These are phyloP conservation scores for Tetrapisispora iriomotensis DNA, from an alignment of 805 yeast genomes.

Conservation along the genomic window DNA sequence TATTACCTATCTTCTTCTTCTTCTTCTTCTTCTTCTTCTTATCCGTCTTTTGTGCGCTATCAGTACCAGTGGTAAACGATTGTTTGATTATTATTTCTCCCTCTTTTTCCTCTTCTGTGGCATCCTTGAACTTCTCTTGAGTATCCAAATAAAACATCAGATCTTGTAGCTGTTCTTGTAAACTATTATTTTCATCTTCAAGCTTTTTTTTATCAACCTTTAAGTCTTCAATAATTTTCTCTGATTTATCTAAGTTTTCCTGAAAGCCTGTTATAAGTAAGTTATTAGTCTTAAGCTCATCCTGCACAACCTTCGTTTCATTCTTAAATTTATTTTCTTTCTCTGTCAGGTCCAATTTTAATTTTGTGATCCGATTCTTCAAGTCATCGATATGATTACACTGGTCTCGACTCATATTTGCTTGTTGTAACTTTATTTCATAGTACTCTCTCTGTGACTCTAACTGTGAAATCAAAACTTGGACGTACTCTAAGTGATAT, in stretches of 20 bases:
- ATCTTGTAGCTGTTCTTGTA: constrained; percentile 59
- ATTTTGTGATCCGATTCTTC: constrained; percentile 14
- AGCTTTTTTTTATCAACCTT: constrained; percentile 27
- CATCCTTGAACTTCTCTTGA: constrained; percentile 60
- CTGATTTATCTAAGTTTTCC: constrained; percentile 34
- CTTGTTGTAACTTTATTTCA: constrained; percentile 41
- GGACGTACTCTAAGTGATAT: constrained; percentile 71
- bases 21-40: constrained; percentile 2
- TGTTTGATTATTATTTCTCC: constrained; percentile 48
- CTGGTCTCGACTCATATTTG: constrained; percentile 23
- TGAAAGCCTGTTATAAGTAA: constrained; percentile 39
- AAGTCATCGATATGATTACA: constrained; percentile 10
- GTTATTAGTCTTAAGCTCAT: constrained; percentile 22
- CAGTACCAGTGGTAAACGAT: no score
- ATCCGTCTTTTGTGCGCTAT: background rate
- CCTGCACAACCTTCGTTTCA: constrained; percentile 12
- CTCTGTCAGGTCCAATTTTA: constrained; percentile 10
- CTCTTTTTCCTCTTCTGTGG: constrained; percentile 60
- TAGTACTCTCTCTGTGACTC: constrained; percentile 81
- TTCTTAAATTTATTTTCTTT: constrained; percentile 10
- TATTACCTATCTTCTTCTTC: background rate
- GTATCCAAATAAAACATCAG: constrained; percentile 72
- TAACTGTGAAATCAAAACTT: constrained; percentile 64
- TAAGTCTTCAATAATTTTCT: constrained; percentile 32
- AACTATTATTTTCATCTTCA: constrained; percentile 35